Base-by-base conservation (phyloP, 2,329 filamentous ascomycete genomes). In the Microdochium nivale region DNA sequence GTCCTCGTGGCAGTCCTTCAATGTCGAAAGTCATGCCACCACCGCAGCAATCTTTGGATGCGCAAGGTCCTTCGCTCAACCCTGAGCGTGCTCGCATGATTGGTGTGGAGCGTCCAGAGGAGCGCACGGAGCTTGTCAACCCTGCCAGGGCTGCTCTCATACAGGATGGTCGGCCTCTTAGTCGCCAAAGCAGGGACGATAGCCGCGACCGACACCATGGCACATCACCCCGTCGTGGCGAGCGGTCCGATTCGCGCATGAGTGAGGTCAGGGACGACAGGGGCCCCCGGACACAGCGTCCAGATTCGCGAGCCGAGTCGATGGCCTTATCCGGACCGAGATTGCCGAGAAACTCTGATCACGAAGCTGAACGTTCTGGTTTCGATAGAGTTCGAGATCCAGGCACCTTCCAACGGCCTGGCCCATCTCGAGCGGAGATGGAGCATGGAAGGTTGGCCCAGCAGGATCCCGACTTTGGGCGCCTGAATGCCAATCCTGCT, bases 401-500 rank as follows among this genome's bases (percentile, higher is more conserved):
- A 52, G 56, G 52, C 14, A 56, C 60, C 52, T 79, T 70, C 61
- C 70, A 64, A 56, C 67, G 59, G 40, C 69, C 62, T 32, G 54
- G 64, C 47, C 49, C 62, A 25, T 53, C 69, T 24, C 70, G 71
- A 37, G 62, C 65, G 2, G 80, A 83, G 27, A 58, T 68, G 2
- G 78, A 82, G 47, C 74, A 79, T 57, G 71, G 72, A 35, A 70
- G 75, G 55, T 58, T 74, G 21, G 71, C 69, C 51, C 75, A 79
- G 54, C 76, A 81, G 56, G 81, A 86, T 62, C 77, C 79, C 16
- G 81, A 79, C 52, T 84, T 84, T 58, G 82, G 82, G 25, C 78
- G 82, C 2, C 70, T 86, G 48, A 84, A 80, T 55, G 68, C 3
- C 40, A 21, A 44, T 23, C 40, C n/a, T 11, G 9, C 40, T 21